Conservation (phyloP, 352 stramenopile genomes). For the Phytophthora fragariaefolia region DNA sequence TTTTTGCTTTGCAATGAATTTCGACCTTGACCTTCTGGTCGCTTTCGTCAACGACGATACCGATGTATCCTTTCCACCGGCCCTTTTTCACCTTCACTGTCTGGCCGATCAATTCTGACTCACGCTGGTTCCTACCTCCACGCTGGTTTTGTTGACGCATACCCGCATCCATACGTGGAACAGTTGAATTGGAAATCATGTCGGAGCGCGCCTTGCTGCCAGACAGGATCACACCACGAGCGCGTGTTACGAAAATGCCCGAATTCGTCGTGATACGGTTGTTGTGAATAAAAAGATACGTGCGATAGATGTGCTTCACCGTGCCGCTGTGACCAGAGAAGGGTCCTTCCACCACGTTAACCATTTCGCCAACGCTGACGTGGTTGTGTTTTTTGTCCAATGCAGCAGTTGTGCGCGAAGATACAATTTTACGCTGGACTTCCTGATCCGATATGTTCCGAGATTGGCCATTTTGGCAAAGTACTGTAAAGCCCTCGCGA, state of each 20-base stretch:
- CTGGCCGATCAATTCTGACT: slow-evolving; percentile 88
- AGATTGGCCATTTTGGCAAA: slow-evolving; percentile 87
- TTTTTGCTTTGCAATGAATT: slow-evolving; percentile 91
- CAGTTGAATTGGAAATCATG: slow-evolving; percentile 87
- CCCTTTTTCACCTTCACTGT: slow-evolving; percentile 93
- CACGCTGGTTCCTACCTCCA: slow-evolving; percentile 60
- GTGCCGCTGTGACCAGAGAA: slow-evolving; percentile 88
- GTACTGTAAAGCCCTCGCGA: slow-evolving; percentile 85
- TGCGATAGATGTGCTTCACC: slow-evolving; percentile 92
- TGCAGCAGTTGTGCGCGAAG: slow-evolving; percentile 77
- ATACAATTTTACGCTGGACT: slow-evolving; percentile 90
- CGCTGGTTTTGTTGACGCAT: slow-evolving; percentile 54
- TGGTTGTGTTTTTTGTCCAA: slow-evolving; percentile 92
- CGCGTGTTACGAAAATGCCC: slow-evolving; percentile 89
- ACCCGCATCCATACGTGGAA: slow-evolving; percentile 64
- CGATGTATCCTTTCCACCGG: slow-evolving; percentile 93
- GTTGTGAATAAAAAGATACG: slow-evolving; percentile 91
- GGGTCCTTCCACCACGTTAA: slow-evolving; percentile 88
- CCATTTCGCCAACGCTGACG: slow-evolving; percentile 90
- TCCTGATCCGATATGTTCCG: slow-evolving; percentile 89
- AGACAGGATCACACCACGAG: slow-evolving; percentile 82
- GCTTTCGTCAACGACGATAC: slow-evolving; percentile 90
- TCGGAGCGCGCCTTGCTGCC: slow-evolving; percentile 88
- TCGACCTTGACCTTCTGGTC: slow-evolving; percentile 93
- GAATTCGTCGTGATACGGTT: slow-evolving; percentile 90